Evolutionary conservation across 2,329 filamentous ascomycete genomes (phyloP).

Genomic region (Pseudogymnoascus sp.): DNA sequence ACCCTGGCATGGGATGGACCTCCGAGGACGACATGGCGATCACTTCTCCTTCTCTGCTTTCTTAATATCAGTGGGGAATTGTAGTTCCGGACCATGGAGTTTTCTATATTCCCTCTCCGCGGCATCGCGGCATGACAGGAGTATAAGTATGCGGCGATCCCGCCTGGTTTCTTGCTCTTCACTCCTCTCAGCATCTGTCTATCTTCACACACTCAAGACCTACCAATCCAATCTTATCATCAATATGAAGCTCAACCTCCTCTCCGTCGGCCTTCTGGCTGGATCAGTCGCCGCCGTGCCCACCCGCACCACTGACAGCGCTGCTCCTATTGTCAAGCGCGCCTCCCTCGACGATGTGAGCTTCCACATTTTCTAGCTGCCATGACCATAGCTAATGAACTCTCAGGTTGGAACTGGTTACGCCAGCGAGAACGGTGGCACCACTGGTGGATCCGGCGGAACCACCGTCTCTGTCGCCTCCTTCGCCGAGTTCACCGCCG

Average conservation of each 20-base stretch:
- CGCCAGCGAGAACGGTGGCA: constrained; percentile 41
- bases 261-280: constrained; percentile 41
- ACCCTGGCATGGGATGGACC: background rate
- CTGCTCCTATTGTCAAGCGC: constrained; percentile 41
- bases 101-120: background rate
- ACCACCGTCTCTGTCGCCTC: constrained; percentile 46
- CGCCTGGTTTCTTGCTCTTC: background rate
- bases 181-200: background rate
- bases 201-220: background rate
- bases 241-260: constrained; percentile 42
- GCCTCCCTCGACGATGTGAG: constrained; percentile 28
- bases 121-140: background rate
- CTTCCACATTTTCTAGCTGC: background rate
- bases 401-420: constrained; percentile 31
- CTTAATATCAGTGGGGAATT: background rate
- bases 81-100: background rate
- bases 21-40: background rate
- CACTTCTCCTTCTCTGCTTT: background rate
- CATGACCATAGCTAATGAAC: background rate
- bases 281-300: constrained; percentile 40
- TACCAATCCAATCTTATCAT: constrained; percentile 12
- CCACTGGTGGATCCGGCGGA: constrained; percentile 47
- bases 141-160: background rate
- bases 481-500: constrained; percentile 41
- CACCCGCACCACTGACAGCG: constrained; percentile 37